Conservation (phyloP, 2,329 filamentous ascomycete genomes). For the Xylaria sp. region DNA sequence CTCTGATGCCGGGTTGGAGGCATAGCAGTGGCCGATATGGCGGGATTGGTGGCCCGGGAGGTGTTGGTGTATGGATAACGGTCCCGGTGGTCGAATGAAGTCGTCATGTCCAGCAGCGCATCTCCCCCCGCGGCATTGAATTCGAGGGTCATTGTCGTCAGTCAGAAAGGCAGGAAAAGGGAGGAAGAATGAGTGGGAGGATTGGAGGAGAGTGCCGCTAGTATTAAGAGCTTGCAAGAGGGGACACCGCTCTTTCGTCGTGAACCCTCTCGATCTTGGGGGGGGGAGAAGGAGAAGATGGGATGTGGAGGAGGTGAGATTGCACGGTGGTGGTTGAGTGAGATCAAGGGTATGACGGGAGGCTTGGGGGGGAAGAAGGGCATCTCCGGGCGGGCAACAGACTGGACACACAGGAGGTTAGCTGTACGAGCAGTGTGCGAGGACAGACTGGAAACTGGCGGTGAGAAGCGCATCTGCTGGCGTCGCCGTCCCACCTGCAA, state of each 20-base stretch:
- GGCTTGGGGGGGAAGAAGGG: constrained; percentile 42
- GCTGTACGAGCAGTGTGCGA: constrained; percentile 44
- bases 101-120: constrained; percentile 67
- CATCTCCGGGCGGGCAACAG: constrained; percentile 44
- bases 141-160: constrained; percentile 67
- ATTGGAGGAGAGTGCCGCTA: constrained; percentile 56
- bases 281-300: constrained; percentile 42
- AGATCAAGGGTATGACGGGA: constrained; percentile 49
- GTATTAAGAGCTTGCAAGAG: constrained; percentile 58
- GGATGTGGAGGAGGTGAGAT: constrained; percentile 50
- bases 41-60: constrained; percentile 54
- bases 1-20: constrained; percentile 55
- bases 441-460: constrained; percentile 50
- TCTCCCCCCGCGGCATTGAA: constrained; percentile 69
- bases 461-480: constrained; percentile 50
- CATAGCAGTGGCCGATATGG: constrained; percentile 54
- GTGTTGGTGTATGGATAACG: constrained; percentile 64
- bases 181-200: constrained; percentile 51
- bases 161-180: constrained; percentile 46
- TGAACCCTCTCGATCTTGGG: constrained; percentile 43
- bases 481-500: constrained; percentile 50
- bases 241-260: constrained; percentile 60
- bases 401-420: constrained; percentile 42
- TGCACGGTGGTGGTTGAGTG: constrained; percentile 48
- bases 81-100: constrained; percentile 67